Base-by-base conservation (phyloP, 257 asterid species). In the Craterostigma plantagineum region DNA sequence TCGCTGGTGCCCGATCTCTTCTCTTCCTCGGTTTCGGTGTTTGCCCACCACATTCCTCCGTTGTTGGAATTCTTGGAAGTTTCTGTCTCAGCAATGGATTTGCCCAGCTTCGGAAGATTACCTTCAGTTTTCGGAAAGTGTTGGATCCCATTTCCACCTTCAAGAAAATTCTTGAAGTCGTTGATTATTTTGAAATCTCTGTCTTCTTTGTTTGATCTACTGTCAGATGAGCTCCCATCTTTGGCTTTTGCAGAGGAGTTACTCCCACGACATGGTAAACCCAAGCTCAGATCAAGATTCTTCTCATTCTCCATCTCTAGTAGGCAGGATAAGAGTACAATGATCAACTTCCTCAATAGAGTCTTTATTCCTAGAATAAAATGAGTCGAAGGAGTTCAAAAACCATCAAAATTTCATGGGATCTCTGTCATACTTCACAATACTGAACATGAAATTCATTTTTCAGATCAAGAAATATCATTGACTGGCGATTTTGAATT, bases 81-180 rank as follows among this genome's bases (percentile, higher is more conserved):
- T 58, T 78, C 93, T 18, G 36, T 46, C 41, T 73, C 77, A 34
- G 47, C 71, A 49, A 68, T 41, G 48, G 63, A 35, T 50, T 63
- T 71, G n/a, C 30, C 30, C 30, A 6, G 67, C 42, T 48, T 60
- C 38, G 63, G 68, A 50, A 67, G 60, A 63, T 55, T 67, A 57
- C 72, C 81, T 37, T 62, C 84, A n/a, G 67, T 53, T 52, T 67
- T 79, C 11, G 53, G 36, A 0, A 73, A 60, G 52, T 74, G 76
- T 38, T 68, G 79, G 52, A 6, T 23, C 30, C 30, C 30, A 6
- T 62, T 75, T 45, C 92, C 82, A 33, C 95, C 94, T 66, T 90
- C 92, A 42, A 90, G 75, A 61, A 83, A 90, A 58, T 68, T 82
- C 55, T 90, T 90, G 72, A 90, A 79, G 71, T 83, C 93, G 18